Evolutionary conservation across 129 eudicot genomes (phyloP).

Genomic region (Ambrosia artemisiifolia): DNA sequence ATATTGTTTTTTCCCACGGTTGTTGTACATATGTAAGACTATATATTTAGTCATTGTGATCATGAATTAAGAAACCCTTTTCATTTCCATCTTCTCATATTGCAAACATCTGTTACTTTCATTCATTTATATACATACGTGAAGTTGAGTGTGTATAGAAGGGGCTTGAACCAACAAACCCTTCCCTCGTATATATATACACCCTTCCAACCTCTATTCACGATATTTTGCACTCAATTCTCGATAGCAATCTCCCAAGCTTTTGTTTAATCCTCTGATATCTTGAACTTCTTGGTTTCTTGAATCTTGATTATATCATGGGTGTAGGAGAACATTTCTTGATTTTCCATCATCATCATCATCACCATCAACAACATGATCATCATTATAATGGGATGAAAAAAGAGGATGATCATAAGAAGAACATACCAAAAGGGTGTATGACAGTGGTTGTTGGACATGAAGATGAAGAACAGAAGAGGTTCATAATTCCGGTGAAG

Average conservation of each 20-base stretch:
- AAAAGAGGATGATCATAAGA: conserved; percentile 27
- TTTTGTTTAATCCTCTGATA: no score
- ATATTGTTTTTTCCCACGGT: no score
- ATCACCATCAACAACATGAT: conserved; percentile 37
- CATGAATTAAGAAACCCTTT: no score
- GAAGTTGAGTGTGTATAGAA: no score
- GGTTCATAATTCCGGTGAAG: conserved; percentile 68
- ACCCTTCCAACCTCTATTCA: not conserved
- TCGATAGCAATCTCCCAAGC: no score
- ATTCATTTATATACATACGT: no score
- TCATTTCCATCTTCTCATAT: no score
- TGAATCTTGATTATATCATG: conserved; percentile 35
- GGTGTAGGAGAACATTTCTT: conserved; percentile 53
- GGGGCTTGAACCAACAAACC: no score
- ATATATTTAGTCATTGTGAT: no score
- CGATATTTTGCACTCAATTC: not conserved
- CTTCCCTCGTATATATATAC: not conserved
- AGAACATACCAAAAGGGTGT: conserved; percentile 73
- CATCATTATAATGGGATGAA: conserved; percentile 35
- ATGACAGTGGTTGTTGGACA: conserved; percentile 71
- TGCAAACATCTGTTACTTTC: no score
- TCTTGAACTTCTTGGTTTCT: conserved; percentile 57
- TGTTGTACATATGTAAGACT: no score
- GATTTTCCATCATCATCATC: conserved; percentile 47
- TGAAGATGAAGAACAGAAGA: conserved; percentile 68